Evolutionary conservation across 345 rosid genomes (phyloP).

Genomic region (Passiflora organensis): DNA sequence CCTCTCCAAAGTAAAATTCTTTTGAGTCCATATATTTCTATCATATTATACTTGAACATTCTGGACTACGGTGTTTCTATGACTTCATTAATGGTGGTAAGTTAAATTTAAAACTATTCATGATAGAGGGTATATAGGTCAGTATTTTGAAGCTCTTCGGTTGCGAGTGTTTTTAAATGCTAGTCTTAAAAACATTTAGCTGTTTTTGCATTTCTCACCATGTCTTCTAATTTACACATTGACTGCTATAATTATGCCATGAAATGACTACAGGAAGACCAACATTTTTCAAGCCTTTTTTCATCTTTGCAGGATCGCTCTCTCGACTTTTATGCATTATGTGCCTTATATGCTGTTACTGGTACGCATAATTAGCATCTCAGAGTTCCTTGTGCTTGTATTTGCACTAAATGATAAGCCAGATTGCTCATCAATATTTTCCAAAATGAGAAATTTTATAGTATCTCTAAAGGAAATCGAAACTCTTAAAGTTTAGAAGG

Average conservation of each 20-base stretch:
- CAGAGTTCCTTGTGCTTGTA: neutral
- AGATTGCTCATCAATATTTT: slow-evolving; percentile 1
- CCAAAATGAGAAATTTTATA: slow-evolving; percentile 1
- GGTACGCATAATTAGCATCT: slow-evolving; percentile 27
- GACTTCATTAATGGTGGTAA: too few species aligned
- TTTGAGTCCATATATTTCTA: too few species aligned
- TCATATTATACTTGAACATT: too few species aligned
- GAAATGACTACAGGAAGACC: neutral
- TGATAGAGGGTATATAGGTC: too few species aligned
- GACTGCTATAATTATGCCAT: neutral
- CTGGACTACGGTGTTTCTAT: too few species aligned
- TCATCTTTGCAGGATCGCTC: slow-evolving; percentile 47
- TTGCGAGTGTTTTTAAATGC: too few species aligned
- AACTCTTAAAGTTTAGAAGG: neutral
- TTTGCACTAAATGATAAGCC: slow-evolving; percentile 1
- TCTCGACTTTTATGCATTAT: slow-evolving; percentile 49
- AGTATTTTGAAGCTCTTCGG: too few species aligned
- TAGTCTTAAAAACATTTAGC: too few species aligned
- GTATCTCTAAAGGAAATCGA: neutral
- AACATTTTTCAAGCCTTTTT: slow-evolving; percentile 10
- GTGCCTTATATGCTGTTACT: slow-evolving; percentile 57
- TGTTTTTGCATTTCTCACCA: too few species aligned
- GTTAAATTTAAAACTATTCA: too few species aligned
- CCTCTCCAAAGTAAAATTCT: too few species aligned
- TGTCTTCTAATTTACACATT: too few species aligned